These are phyloP conservation scores for Cordyceps militaris DNA, from an alignment of 2,329 filamentous ascomycete genomes.

Conservation along the genomic window DNA sequence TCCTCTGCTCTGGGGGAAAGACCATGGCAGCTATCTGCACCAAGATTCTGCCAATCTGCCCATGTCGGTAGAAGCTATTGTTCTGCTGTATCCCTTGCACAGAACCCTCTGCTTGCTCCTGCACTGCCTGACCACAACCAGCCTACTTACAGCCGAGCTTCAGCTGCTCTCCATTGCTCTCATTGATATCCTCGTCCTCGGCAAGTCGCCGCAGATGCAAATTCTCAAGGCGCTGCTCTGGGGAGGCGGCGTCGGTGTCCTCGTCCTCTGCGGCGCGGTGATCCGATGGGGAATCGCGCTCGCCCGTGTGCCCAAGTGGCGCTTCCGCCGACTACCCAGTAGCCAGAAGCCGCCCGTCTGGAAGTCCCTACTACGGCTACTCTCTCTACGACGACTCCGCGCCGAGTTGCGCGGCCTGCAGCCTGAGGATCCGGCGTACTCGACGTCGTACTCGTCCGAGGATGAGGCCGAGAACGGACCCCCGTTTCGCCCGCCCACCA, in stretches of 20 bases:
- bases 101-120: slow-evolving; percentile 67
- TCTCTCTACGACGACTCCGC: slow-evolving; percentile 43
- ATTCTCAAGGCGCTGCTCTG: slow-evolving; percentile 82
- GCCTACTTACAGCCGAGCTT: slow-evolving; percentile 77
- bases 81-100: slow-evolving; percentile 75
- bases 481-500: slow-evolving; percentile 17
- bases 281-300: slow-evolving; percentile 79
- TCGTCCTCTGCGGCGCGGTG: slow-evolving; percentile 65
- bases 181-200: slow-evolving; percentile 72
- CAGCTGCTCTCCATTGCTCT: slow-evolving; percentile 78
- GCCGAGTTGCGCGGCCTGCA: slow-evolving; percentile 28
- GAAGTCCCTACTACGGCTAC: slow-evolving; percentile 33
- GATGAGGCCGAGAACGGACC: slow-evolving; percentile 22
- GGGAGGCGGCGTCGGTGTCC: slow-evolving; percentile 70
- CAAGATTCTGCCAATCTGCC: slow-evolving; percentile 16
- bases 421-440: slow-evolving; percentile 26
- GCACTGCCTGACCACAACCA: slow-evolving; percentile 79
- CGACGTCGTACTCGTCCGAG: slow-evolving; percentile 26
- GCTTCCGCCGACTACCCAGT: slow-evolving; percentile 57
- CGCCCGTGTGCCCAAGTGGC: slow-evolving; percentile 85
- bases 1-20: slow-evolving; percentile 44
- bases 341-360: slow-evolving; percentile 29
- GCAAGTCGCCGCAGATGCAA: slow-evolving; percentile 72
- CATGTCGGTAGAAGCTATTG: slow-evolving; percentile 50
- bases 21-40: slow-evolving; percentile 32